Conservation (phyloP, 2,329 filamentous ascomycete genomes). For the Neofusicoccum kwambonambiense region DNA sequence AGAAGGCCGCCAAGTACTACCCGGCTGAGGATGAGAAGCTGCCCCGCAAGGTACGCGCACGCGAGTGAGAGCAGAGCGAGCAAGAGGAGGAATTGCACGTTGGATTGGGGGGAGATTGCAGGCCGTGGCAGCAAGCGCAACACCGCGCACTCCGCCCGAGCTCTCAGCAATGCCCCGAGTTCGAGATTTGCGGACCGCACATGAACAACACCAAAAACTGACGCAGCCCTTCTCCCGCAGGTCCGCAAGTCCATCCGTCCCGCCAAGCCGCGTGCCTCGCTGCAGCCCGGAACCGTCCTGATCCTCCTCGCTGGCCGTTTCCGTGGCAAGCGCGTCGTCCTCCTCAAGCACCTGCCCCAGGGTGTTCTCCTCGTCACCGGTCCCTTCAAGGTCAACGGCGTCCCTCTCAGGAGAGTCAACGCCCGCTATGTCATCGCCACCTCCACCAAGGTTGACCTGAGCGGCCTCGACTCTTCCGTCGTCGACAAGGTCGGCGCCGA, state of each 20-base stretch:
- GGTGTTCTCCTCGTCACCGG: constrained; percentile 98
- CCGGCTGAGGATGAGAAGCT: constrained; percentile 86
- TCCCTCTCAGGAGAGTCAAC: constrained; percentile 91
- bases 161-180: not conserved
- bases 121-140: not conserved
- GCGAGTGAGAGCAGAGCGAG: not conserved
- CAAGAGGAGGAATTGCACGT: not conserved
- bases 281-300: constrained; percentile 92
- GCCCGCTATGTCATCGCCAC: constrained; percentile 91
- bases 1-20: constrained; percentile 99
- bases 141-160: constrained; percentile 8
- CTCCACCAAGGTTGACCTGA: constrained; percentile 79
- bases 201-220: constrained; percentile 12
- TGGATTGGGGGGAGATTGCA: not conserved
- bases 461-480: constrained; percentile 69
- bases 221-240: constrained; percentile 49
- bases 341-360: constrained; percentile 96
- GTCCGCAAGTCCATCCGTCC: constrained; percentile 91
- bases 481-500: constrained; percentile 75
- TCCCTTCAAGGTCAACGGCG: constrained; percentile 99
- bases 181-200: constrained; percentile 23
- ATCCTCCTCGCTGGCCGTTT: constrained; percentile 99
- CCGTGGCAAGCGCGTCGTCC: constrained; percentile 99
- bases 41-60: constrained; percentile 78
- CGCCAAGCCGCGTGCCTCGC: constrained; percentile 81